phyloP scores from a whole-genome alignment of 805 yeast species.

The Candida boidinii region DNA sequence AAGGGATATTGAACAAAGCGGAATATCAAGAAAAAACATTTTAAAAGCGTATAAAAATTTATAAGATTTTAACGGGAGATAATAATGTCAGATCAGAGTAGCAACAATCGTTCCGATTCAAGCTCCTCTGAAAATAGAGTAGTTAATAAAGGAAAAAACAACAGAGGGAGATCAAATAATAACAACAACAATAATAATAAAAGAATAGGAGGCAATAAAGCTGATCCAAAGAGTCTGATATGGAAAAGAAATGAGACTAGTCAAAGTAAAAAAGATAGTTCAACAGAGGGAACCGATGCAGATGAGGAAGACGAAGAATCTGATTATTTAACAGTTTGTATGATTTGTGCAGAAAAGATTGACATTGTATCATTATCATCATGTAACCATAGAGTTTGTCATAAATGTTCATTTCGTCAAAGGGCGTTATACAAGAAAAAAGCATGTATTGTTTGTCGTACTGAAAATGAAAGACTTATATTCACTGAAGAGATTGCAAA shows the following conservation, averaged over 20 bases:
- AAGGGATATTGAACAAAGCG: too few relatives aligned
- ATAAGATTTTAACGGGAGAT: too few relatives aligned
- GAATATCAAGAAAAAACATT: too few relatives aligned
- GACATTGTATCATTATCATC: constrained; percentile 62
- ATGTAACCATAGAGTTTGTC: constrained; percentile 82
- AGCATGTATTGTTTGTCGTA: constrained; percentile 77
- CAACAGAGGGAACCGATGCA: constrained; percentile 1
- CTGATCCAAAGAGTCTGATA: constrained; percentile 3
- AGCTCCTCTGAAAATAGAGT: not conserved
- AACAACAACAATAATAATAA: not conserved
- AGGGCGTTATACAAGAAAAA: constrained; percentile 69
- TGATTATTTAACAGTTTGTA: constrained; percentile 47
- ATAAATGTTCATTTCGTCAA: constrained; percentile 73
- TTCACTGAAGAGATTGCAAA: constrained; percentile 45
- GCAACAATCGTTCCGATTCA: not conserved
- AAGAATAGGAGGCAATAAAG: not conserved
- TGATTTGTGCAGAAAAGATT: constrained; percentile 77
- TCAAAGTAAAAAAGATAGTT: not conserved
- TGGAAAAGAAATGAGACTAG: constrained; percentile 7
- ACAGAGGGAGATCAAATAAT: not conserved
- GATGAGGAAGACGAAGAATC: constrained; percentile 4
- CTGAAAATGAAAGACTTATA: constrained; percentile 50
- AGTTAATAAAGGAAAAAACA: not conserved
- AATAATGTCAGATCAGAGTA: too few relatives aligned
- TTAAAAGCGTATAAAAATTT: too few relatives aligned